These are phyloP conservation scores for Phytophthora chlamydospora DNA, from an alignment of 352 stramenopile species.

Conservation along the genomic window DNA sequence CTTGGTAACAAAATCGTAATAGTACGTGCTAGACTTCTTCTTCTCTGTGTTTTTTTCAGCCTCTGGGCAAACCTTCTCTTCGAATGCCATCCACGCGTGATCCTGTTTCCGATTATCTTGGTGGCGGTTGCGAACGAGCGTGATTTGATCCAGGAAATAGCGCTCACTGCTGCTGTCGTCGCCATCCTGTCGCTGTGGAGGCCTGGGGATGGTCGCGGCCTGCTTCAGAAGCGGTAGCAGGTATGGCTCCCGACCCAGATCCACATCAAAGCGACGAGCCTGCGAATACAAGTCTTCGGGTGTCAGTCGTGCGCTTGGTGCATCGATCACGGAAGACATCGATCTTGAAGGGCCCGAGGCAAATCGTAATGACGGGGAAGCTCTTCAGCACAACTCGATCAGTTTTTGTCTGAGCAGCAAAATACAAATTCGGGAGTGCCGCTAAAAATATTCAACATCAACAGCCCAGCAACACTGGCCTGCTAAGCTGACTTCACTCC, in stretches of 20 bases:
- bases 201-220: constrained; percentile 48
- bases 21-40: constrained; percentile 38
- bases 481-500: constrained; percentile 18
- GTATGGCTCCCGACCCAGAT: constrained; percentile 54
- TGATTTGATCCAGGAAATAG: constrained; percentile 65
- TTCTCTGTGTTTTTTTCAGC: constrained; percentile 4
- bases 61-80: constrained; percentile 22
- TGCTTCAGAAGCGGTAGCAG: constrained; percentile 60
- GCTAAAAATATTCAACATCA: constrained; percentile 24
- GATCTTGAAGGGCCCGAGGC: neutral
- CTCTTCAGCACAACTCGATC: too few relatives aligned
- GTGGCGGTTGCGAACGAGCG: constrained; percentile 38
- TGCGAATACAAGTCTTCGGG: constrained; percentile 56
- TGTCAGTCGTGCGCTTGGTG: constrained; percentile 19
- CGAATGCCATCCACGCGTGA: constrained; percentile 61
- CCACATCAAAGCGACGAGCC: constrained; percentile 46
- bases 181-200: constrained; percentile 35
- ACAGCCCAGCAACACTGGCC: neutral
- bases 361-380: neutral
- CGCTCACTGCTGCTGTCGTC: constrained; percentile 29
- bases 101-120: constrained; percentile 20
- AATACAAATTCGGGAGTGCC: neutral
- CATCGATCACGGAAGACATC: constrained; percentile 9
- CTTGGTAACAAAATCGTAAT: constrained; percentile 65
- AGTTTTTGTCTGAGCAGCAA: too few relatives aligned